phyloP scores from a whole-genome alignment of 495 filamentous ascomycete genomes.

The Neurospora sp. region DNA sequence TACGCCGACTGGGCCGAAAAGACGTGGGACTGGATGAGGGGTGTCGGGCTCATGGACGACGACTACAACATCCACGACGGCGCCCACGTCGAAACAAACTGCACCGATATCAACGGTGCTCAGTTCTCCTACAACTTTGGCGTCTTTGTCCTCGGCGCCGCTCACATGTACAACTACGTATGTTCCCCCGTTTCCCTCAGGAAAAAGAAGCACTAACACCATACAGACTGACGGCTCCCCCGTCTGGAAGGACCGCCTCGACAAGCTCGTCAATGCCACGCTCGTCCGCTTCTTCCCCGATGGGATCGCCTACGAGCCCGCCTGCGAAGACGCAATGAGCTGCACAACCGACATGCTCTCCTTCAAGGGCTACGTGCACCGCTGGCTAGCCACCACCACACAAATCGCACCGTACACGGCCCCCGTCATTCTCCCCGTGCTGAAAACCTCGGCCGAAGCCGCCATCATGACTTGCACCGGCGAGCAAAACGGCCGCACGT shows the following conservation, averaged over 20 bases:
- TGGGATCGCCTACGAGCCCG: conserved; percentile 47
- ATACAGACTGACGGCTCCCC: conserved; percentile 44
- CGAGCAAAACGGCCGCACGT: conserved; percentile 44
- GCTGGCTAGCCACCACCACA: conserved; percentile 66
- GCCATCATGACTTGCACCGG: conserved; percentile 62
- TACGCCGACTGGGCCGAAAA: conserved; percentile 68
- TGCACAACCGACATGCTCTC: conserved; percentile 71
- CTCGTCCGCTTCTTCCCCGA: conserved; percentile 50
- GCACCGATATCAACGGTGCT: conserved; percentile 48
- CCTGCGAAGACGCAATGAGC: conserved; percentile 51
- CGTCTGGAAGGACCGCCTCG: conserved; percentile 50
- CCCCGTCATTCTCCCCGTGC: conserved; percentile 51
- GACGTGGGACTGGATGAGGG: conserved; percentile 61
- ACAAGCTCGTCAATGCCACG: conserved; percentile 49
- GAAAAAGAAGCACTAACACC: background rate
- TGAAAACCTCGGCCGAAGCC: conserved; percentile 54
- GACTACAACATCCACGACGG: conserved; percentile 68
- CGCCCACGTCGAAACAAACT: conserved; percentile 52
- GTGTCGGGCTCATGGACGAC: conserved; percentile 51
- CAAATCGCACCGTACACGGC: conserved; percentile 61
- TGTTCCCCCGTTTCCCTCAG: conserved; percentile 11
- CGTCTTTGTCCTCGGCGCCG: conserved; percentile 60
- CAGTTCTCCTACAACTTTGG: conserved; percentile 77
- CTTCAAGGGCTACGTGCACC: conserved; percentile 79
- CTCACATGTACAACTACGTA: conserved; percentile 67